Evolutionary conservation across 768 basidiomycete genomes (phyloP), one percentile per base, ranked within the genome.

Genomic region (Terana coerulea): DNA sequence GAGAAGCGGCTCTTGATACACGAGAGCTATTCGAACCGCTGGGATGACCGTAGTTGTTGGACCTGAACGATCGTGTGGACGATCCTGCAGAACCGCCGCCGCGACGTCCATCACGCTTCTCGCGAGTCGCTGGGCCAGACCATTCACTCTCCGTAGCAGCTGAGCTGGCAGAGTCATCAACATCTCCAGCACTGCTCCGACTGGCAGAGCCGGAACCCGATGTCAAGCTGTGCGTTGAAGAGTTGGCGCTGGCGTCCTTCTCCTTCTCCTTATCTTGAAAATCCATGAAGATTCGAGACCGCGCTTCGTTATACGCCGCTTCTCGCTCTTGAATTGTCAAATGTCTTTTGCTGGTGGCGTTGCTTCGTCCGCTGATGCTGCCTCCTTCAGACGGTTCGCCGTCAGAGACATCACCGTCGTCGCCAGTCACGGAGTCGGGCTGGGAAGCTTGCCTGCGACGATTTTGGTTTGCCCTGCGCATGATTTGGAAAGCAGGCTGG

Each of bases 251-350:
- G 68, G 83, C 75, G 56, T 87, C 84, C 59, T 84, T 85, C 49
- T 78, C 80, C 64, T 84, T 82, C 60, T 71, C 74, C 52, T 70
- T 68, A 28, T 64, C 63, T 64, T 88, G 78, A 58, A 91, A 89
- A 57, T 71, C 84, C 80, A 88, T 86, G 70, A 93, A 93, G 58
- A 93, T 93, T 50, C 91, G 80, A 31, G 82, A 85, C 40, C 91
- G 81, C 25, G 91, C 91, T 67, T 89, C 84, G 47, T 88, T 87
- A 59, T 93, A 93, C n/a, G 89, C 91, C 0, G 88, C 91, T 62
- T 88, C 89, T 28, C 91, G 85, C 65, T 93, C 84, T 61, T 88
- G 86, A 21, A 93, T 83, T 2, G 91, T 91, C 72, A 82, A 80
- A 26, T 78, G 77, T 62, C 86, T 83, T 72, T 85, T 89, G 54